These are phyloP conservation scores for Pythium insidiosum DNA, from an alignment of 352 stramenopile genomes.

Conservation along the genomic window DNA sequence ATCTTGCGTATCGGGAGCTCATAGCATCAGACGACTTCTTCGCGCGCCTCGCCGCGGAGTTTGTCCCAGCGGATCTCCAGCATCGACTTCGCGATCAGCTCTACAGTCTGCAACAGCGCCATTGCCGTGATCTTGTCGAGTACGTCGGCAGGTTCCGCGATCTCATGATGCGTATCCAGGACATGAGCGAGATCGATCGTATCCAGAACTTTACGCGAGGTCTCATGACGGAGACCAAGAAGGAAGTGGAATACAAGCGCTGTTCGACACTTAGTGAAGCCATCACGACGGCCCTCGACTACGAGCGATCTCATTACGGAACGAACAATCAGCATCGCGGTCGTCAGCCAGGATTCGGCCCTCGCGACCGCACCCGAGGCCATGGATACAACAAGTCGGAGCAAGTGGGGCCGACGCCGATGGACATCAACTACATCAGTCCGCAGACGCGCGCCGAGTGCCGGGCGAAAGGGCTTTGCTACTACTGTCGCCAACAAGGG, in stretches of 20 bases:
- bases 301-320: slow-evolving; percentile 5
- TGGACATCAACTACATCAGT: neutral
- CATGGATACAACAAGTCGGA: neutral
- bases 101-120: neutral
- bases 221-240: slow-evolving; percentile 1
- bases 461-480: neutral
- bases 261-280: slow-evolving; percentile 3
- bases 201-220: slow-evolving; percentile 5
- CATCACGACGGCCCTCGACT: slow-evolving; percentile 3
- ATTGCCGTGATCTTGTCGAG: neutral
- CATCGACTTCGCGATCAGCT: slow-evolving; percentile 3
- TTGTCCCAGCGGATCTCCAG: slow-evolving; percentile 8
- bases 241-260: slow-evolving; percentile 5
- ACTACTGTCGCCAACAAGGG: neutral
- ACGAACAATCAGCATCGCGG: neutral
- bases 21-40: too few relatives aligned
- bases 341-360: neutral
- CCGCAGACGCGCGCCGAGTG: neutral
- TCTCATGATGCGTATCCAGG: slow-evolving; percentile 3
- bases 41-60: too few relatives aligned
- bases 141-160: slow-evolving; percentile 1
- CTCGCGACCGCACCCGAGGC: neutral
- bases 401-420: neutral
- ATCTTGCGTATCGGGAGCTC: too few relatives aligned
- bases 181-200: slow-evolving; percentile 8